Evolutionary conservation across 2,329 filamentous ascomycete species (phyloP), one percentile per base, ranked within the genome.

Genomic region (Phialophora chinensis): DNA sequence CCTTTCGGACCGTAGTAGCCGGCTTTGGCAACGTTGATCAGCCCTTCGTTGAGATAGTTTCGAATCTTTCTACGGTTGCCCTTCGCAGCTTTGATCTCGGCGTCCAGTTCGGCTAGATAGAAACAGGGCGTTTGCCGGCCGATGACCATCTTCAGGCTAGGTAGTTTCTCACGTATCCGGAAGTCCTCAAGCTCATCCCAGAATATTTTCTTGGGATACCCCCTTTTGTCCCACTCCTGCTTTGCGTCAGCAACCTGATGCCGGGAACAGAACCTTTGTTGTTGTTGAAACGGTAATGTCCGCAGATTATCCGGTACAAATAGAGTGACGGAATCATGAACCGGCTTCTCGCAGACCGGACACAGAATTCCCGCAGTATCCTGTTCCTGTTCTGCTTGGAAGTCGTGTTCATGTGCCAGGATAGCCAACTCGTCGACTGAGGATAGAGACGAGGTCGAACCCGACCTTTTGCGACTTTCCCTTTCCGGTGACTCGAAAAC

Each of bases 1-100:
- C 93, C 93, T 23, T 88, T 86, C 2, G 89, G 85, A 1, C 93
- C 93, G 77, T 96, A 97, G 78, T 96, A 97, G 0, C 93, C 93
- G 10, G 91, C 90, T 2, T 86, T 88, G 33, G 90, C 82, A 63
- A 82, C 84, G 57, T 84, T 82, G 31, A 86, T 79, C 4, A 74
- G 75, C 62, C 75, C 76, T n/a, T 72, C 77, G 65, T 75, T 76
- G 23, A 79, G 73, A 33, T 72, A 78, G 59, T 83, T 87, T 66
- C 86, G 84, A 60, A 86, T 80, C 11, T 57, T 58, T 52, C 59
- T 70, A 31, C 67, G 60, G 47, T 70, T 69, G n/a, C 68, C 68
- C 42, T 66, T 68, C 6, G 71, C 69, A 10, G 57, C 61, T 11
- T 67, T 59, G 55, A 70, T 65, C 12, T 60, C 53, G 17, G 59